phyloP scores from a whole-genome alignment of 2,329 filamentous ascomycete species.

The Celoporthe dispersa region DNA sequence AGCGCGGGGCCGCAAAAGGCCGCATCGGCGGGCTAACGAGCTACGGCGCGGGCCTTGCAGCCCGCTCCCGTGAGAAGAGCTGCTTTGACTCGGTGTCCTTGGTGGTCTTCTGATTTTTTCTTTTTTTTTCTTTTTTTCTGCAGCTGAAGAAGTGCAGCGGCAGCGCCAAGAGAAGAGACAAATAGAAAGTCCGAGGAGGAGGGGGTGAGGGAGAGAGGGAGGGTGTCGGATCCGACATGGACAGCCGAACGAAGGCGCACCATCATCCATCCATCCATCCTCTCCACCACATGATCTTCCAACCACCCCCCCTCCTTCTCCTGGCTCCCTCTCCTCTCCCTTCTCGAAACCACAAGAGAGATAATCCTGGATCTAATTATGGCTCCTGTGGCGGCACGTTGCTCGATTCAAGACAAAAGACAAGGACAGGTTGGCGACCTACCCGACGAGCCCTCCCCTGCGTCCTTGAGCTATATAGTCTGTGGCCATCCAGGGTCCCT shows the following conservation, averaged over 20 bases:
- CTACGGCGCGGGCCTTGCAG: conserved; percentile 23
- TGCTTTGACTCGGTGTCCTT: not conserved
- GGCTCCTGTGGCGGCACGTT: conserved; percentile 2
- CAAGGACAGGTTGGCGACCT: not conserved
- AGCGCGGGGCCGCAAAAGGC: not conserved
- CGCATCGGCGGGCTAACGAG: not conserved
- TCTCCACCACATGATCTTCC: not conserved
- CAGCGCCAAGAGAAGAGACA: not conserved
- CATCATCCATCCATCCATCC: not conserved
- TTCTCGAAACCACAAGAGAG: not conserved
- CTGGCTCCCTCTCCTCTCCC: not conserved
- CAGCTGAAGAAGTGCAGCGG: not conserved
- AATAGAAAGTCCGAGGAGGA: not conserved
- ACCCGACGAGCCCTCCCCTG: not conserved
- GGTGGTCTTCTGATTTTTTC: too few relatives aligned
- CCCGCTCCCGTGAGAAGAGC: conserved; percentile 14
- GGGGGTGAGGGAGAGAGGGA: not conserved
- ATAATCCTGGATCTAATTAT: not conserved
- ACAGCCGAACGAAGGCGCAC: not conserved
- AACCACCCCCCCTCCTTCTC: too few relatives aligned
- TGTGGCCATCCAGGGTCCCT: conserved; percentile 1
- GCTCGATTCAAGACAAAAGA: not conserved
- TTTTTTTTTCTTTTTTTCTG: not conserved
- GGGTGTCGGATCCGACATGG: not conserved
- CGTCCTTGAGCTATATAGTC: not conserved